phyloP scores from a whole-genome alignment of 2,329 filamentous ascomycete genomes.

The Exophiala lecanii-corni region DNA sequence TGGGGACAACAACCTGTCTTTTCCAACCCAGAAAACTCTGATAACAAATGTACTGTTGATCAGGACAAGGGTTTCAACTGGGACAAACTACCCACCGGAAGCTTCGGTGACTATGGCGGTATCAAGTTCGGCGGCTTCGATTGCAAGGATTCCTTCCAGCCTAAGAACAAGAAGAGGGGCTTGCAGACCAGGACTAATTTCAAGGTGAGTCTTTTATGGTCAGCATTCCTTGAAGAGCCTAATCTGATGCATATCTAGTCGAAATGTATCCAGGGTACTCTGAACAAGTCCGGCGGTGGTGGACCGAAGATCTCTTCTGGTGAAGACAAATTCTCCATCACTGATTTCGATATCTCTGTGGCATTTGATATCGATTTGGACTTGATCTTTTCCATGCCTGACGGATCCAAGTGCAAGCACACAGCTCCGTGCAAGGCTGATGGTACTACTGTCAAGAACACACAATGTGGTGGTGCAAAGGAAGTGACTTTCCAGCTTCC shows the following conservation, averaged over 20 bases:
- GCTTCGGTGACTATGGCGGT: slow-evolving; percentile 63
- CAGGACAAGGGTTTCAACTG: slow-evolving; percentile 71
- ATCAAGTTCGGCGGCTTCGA: slow-evolving; percentile 70
- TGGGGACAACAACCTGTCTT: slow-evolving; percentile 55
- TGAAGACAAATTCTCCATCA: slow-evolving; percentile 66
- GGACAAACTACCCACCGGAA: slow-evolving; percentile 56
- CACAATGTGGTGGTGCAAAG: slow-evolving; percentile 86
- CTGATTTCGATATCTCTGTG: slow-evolving; percentile 65
- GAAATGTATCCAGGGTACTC: slow-evolving; percentile 59
- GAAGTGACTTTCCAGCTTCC: slow-evolving; percentile 67
- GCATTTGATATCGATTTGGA: slow-evolving; percentile 75
- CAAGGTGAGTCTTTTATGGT: slow-evolving; percentile 12
- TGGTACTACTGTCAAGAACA: slow-evolving; percentile 71
- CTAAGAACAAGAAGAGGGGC: slow-evolving; percentile 53
- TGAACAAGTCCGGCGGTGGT: slow-evolving; percentile 33
- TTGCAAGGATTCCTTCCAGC: slow-evolving; percentile 56
- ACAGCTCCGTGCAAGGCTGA: slow-evolving; percentile 61
- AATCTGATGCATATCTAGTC: no score
- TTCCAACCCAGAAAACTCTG: slow-evolving; percentile 64
- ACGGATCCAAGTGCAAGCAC: slow-evolving; percentile 78
- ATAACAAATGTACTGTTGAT: slow-evolving; percentile 70
- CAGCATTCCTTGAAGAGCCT: no score
- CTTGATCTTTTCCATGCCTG: slow-evolving; percentile 82
- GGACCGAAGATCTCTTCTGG: slow-evolving; percentile 59
- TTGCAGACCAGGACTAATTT: slow-evolving; percentile 39